phyloP scores from a whole-genome alignment of 2,329 filamentous ascomycete genomes.

The Simplicillium aogashimaense region DNA sequence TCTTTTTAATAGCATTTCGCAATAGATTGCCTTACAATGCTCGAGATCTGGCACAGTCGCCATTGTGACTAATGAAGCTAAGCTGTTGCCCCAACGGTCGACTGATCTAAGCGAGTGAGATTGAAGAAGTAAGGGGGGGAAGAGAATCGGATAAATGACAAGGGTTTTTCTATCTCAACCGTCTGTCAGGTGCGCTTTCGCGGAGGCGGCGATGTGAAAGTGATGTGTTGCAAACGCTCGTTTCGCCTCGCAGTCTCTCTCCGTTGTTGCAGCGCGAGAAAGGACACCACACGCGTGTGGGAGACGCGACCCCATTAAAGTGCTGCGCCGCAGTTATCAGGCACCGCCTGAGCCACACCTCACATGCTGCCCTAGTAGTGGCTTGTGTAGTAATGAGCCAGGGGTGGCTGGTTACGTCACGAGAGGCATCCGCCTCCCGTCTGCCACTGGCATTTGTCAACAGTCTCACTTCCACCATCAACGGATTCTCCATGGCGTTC shows the following conservation, averaged over 20 bases:
- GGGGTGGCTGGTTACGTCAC: neutral
- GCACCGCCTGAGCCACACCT: neutral
- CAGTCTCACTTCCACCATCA: neutral
- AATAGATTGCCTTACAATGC: slow-evolving; percentile 19
- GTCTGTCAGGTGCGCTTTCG: too few species aligned
- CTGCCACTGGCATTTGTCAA: neutral
- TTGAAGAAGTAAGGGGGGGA: too few species aligned
- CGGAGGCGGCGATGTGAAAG: too few species aligned
- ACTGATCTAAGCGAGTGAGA: too few species aligned
- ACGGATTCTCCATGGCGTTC: too few species aligned
- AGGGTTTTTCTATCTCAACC: too few species aligned
- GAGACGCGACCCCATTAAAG: neutral
- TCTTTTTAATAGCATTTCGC: slow-evolving; percentile 1
- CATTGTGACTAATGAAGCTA: slow-evolving; percentile 11
- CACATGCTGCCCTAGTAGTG: too few species aligned
- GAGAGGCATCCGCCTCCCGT: neutral
- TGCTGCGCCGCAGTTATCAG: neutral
- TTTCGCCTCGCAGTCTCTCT: neutral
- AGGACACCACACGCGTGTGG: too few species aligned
- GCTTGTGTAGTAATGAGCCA: neutral
- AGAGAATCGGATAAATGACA: too few species aligned
- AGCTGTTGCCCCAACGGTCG: too few species aligned
- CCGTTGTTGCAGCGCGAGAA: neutral
- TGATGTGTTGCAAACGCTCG: too few species aligned
- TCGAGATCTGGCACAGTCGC: slow-evolving; percentile 17